A percentile compares a stretch with the other conserved stretches of the same genome.
Conservation (phyloP, 441 rosid species). For the Aquilaria agallochum region DNA sequence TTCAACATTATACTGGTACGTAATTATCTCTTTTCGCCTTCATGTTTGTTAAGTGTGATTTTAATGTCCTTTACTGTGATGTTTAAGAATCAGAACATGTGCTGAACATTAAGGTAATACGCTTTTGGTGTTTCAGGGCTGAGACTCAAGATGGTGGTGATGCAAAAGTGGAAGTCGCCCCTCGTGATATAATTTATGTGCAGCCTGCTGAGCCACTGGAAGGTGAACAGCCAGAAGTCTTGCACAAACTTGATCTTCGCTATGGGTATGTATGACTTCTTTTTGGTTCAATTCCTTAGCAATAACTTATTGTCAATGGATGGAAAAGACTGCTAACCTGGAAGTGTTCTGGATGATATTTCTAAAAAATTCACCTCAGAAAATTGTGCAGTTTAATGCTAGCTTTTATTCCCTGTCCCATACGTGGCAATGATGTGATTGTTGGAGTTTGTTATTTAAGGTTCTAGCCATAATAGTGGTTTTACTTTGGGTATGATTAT, state of each 20-base stretch:
- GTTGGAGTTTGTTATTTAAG: no score
- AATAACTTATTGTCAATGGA: no score
- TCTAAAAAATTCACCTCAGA: background rate
- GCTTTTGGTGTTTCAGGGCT: slow-evolving; percentile 52
- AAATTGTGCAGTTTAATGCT: no score
- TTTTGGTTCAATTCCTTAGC: background rate
- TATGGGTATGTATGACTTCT: slow-evolving; percentile 59
- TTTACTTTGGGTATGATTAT: no score
- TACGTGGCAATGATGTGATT: no score
- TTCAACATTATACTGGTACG: slow-evolving; percentile 79
- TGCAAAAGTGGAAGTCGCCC: slow-evolving; percentile 91
- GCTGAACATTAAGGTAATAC: slow-evolving; percentile 11
- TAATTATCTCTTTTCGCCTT: slow-evolving; percentile 5
- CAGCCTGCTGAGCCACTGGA: slow-evolving; percentile 76
- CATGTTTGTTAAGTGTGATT: background rate
- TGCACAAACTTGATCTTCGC: slow-evolving; percentile 94
- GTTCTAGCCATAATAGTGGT: no score
- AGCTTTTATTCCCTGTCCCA: no score
- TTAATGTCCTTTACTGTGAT: no score
- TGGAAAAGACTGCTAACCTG: no score
- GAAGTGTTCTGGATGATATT: background rate
- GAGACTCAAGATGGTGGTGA: slow-evolving; percentile 99
- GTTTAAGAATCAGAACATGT: background rate
- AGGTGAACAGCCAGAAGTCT: slow-evolving; percentile 69
- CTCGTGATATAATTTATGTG: slow-evolving; percentile 82